Percentiles rank a stretch among this genome's conserved stretches.
Evolutionary conservation across 805 yeast genomes (phyloP).

Genomic region (Ogataea ganodermae): DNA sequence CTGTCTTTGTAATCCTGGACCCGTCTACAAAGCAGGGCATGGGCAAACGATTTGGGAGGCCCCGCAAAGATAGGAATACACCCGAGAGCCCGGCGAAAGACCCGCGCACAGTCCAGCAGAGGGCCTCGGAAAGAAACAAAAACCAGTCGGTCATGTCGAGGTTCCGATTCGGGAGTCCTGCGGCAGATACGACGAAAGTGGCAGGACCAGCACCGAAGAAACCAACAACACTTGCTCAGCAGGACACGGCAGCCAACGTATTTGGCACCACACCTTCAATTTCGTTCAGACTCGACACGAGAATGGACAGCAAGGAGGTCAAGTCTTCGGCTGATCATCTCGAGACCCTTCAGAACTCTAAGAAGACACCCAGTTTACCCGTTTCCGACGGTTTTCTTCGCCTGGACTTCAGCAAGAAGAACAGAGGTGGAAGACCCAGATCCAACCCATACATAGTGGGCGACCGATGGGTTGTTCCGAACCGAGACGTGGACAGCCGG

Average conservation of each 20-base stretch:
- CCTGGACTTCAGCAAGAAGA: neutral
- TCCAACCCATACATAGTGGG: no score
- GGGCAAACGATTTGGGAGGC: constrained; percentile 13
- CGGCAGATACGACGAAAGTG: neutral
- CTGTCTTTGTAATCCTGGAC: constrained; percentile 19
- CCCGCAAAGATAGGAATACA: neutral
- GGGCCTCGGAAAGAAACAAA: constrained; percentile 13
- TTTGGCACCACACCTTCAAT: constrained; percentile 1
- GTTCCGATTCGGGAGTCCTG: constrained; percentile 14
- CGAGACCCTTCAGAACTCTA: neutral
- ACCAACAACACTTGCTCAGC: neutral
- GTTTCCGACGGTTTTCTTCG: neutral
- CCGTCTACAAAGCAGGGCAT: constrained; percentile 19
- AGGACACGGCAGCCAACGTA: neutral
- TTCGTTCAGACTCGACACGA: constrained; percentile 4
- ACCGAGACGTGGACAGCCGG: no score
- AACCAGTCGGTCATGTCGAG: constrained; percentile 18
- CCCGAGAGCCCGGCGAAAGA: neutral
- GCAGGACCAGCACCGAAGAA: neutral
- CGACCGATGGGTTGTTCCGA: no score
- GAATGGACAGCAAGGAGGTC: constrained; percentile 10
- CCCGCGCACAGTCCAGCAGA: neutral
- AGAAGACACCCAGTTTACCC: no score
- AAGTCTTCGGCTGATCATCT: neutral
- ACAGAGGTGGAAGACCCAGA: neutral